Conservation (phyloP, 768 basidiomycete genomes). For the Rubroboletus satanas region DNA sequence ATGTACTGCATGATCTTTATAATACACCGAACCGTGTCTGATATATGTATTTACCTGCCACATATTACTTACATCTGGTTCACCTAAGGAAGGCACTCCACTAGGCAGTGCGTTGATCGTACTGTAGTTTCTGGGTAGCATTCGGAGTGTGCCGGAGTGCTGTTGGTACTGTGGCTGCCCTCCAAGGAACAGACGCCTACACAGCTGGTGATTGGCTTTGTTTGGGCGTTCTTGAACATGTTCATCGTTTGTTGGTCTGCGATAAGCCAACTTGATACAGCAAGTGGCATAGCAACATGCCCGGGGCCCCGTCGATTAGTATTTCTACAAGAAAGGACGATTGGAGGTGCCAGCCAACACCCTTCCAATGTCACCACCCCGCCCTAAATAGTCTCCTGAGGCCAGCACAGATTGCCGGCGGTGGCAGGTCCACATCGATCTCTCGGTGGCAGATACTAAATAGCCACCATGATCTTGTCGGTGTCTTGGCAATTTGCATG, state of each 20-base stretch:
- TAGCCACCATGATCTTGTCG: background rate
- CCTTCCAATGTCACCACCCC: background rate
- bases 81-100: background rate
- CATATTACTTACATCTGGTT: no score
- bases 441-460: background rate
- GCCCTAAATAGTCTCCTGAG: background rate
- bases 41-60: no score
- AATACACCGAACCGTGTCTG: background rate
- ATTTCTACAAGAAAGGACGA: background rate
- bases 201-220: conserved; percentile 5
- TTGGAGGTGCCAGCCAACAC: background rate
- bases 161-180: background rate
- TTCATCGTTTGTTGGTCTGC: background rate
- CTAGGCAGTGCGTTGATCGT: background rate
- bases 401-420: background rate
- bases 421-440: background rate
- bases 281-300: background rate
- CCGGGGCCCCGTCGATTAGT: background rate
- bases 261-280: conserved; percentile 6
- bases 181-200: conserved; percentile 1
- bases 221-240: background rate
- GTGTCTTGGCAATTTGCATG: background rate
- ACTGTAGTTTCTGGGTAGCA: background rate
- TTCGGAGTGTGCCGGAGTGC: background rate
- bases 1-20: background rate